phyloP scores from a whole-genome alignment of 1,284 basidiomycete genomes.

The Tilletia indica region DNA sequence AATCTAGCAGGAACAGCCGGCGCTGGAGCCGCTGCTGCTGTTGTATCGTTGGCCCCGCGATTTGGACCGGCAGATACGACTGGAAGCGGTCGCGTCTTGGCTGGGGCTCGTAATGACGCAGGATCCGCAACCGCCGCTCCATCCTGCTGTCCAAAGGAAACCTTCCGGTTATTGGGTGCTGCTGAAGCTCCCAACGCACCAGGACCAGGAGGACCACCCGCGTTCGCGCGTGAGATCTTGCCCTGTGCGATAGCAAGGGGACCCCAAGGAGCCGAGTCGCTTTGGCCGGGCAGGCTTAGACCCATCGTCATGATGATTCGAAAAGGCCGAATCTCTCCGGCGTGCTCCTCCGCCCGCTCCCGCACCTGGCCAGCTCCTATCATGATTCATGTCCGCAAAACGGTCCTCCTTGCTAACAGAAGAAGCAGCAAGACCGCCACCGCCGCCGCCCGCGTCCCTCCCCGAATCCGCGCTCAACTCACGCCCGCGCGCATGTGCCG shows the following conservation, averaged over 20 bases:
- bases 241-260: constrained; percentile 8
- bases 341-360: background rate
- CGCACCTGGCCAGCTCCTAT: constrained; percentile 42
- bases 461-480: background rate
- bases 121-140: too few relatives aligned
- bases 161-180: background rate
- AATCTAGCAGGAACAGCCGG: background rate
- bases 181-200: background rate
- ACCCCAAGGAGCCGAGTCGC: background rate
- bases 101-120: background rate
- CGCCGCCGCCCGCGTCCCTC: background rate
- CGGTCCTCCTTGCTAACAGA: constrained; percentile 47
- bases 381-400: constrained; percentile 48
- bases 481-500: background rate
- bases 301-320: background rate
- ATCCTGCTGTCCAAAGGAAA: too few relatives aligned
- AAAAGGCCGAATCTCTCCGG: background rate
- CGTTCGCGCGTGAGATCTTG: background rate
- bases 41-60: background rate
- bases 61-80: too few relatives aligned
- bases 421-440: background rate
- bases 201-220: background rate
- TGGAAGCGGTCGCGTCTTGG: background rate
- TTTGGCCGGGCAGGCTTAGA: background rate
- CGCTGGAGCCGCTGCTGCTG: background rate